phyloP scores from a whole-genome alignment of 1,284 basidiomycete species.

The Ganoderma lucidum region DNA sequence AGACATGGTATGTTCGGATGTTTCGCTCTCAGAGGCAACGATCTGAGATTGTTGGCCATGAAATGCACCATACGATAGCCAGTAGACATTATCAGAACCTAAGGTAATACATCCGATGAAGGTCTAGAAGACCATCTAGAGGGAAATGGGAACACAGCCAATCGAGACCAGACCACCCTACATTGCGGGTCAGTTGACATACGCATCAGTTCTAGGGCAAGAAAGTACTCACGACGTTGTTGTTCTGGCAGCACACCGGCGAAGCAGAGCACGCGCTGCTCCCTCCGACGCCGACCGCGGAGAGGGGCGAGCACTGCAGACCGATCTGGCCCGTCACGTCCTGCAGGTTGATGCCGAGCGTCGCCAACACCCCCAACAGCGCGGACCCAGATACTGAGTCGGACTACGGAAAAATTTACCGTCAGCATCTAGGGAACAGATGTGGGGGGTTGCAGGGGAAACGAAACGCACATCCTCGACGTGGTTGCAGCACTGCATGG shows the following conservation, averaged over 20 bases:
- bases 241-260: slow-evolving; percentile 33
- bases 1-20: too few relatives aligned
- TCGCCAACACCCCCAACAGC: slow-evolving; percentile 13
- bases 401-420: neutral
- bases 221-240: slow-evolving; percentile 27
- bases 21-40: too few relatives aligned
- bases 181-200: neutral
- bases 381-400: slow-evolving; percentile 21
- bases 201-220: neutral
- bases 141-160: neutral
- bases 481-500: slow-evolving; percentile 32
- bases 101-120: neutral
- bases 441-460: too few relatives aligned
- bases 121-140: neutral
- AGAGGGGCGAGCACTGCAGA: slow-evolving; percentile 27
- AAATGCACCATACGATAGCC: too few relatives aligned
- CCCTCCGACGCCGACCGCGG: slow-evolving; percentile 27
- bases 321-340: slow-evolving; percentile 25
- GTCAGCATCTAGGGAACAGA: neutral
- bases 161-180: neutral
- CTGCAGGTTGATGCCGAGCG: slow-evolving; percentile 22
- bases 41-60: too few relatives aligned
- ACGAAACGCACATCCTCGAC: slow-evolving; percentile 24
- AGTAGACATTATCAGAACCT: neutral
- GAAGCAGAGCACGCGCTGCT: slow-evolving; percentile 19